Conservation (phyloP, 495 filamentous ascomycete genomes). For the Lepraria neglecta region DNA sequence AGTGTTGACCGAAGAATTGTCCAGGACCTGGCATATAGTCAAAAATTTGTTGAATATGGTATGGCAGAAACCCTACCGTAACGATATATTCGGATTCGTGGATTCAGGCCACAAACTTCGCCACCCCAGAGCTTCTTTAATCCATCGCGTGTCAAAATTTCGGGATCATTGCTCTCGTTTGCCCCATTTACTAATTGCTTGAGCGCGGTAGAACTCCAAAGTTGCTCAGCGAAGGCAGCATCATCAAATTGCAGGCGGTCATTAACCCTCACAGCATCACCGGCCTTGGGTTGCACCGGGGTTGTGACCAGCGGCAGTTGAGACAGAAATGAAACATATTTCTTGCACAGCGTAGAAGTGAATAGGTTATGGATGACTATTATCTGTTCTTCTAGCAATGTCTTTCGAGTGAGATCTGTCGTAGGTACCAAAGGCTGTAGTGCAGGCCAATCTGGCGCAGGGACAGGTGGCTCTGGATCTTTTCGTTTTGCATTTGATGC, state of each 20-base stretch:
- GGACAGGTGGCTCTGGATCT: not conserved
- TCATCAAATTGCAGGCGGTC: constrained; percentile 86
- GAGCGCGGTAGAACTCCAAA: constrained; percentile 64
- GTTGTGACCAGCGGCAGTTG: constrained; percentile 72
- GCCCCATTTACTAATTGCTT: constrained; percentile 40
- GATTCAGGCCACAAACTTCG: constrained; percentile 75
- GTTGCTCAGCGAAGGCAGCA: constrained; percentile 59
- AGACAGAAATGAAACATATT: constrained; percentile 72
- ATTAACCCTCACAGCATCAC: constrained; percentile 81
- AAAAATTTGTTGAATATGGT: not conserved
- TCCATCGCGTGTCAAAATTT: constrained; percentile 30
- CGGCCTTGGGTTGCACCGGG: constrained; percentile 75
- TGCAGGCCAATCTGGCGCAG: constrained; percentile 64
- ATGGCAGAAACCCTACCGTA: constrained; percentile 46
- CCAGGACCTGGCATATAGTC: constrained; percentile 40
- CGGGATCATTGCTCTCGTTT: constrained; percentile 26
- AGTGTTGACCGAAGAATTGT: constrained; percentile 86
- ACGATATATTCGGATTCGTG: constrained; percentile 88
- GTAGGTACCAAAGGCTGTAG: constrained; percentile 68
- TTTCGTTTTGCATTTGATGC: not conserved
- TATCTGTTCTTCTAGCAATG: constrained; percentile 61
- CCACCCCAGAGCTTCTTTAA: constrained; percentile 63
- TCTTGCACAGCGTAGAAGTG: constrained; percentile 70
- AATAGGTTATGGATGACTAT: constrained; percentile 72
- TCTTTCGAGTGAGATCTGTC: constrained; percentile 53